Conservation (phyloP, 177 flowering plant species). For the Vitis hybrid region DNA sequence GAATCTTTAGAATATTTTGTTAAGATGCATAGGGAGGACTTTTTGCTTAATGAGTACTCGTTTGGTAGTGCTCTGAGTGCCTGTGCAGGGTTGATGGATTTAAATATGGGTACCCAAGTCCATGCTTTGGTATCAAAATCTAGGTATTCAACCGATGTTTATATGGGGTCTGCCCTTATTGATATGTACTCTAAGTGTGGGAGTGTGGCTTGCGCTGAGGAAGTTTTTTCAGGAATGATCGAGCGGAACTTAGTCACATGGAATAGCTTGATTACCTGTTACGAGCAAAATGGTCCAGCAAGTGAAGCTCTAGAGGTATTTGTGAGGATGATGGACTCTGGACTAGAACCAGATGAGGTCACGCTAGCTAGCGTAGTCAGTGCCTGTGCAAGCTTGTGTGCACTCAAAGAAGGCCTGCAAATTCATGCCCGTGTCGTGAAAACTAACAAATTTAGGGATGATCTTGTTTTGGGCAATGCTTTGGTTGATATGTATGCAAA, state of each 20-base stretch:
- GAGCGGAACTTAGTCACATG: constrained; percentile 35
- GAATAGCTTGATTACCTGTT: constrained; percentile 43
- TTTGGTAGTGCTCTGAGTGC: constrained; percentile 41
- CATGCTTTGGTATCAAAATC: constrained; percentile 32
- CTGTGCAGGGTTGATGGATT: constrained; percentile 32
- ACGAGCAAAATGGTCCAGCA: constrained; percentile 45
- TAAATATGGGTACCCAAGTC: constrained; percentile 28
- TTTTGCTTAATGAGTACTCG: constrained; percentile 29
- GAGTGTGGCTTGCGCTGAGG: constrained; percentile 27
- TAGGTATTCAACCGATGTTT: constrained; percentile 20
- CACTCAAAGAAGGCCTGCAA: constrained; percentile 28
- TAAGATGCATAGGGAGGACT: constrained; percentile 31
- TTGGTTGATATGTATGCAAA: constrained; percentile 51
- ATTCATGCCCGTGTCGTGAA: constrained; percentile 33
- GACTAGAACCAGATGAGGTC: constrained; percentile 38
- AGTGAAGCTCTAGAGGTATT: constrained; percentile 30
- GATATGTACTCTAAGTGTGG: constrained; percentile 45
- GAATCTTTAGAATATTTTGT: constrained; percentile 29
- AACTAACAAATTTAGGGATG: constrained; percentile 25
- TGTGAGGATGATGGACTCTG: constrained; percentile 32
- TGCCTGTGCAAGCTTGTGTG: constrained; percentile 41
- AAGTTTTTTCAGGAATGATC: constrained; percentile 30
- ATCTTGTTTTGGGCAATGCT: constrained; percentile 36
- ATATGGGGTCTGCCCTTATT: constrained; percentile 42
- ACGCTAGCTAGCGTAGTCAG: constrained; percentile 44